Evolutionary conservation across 208 protist species (phyloP).

Genomic region (Leishmania arabica): DNA sequence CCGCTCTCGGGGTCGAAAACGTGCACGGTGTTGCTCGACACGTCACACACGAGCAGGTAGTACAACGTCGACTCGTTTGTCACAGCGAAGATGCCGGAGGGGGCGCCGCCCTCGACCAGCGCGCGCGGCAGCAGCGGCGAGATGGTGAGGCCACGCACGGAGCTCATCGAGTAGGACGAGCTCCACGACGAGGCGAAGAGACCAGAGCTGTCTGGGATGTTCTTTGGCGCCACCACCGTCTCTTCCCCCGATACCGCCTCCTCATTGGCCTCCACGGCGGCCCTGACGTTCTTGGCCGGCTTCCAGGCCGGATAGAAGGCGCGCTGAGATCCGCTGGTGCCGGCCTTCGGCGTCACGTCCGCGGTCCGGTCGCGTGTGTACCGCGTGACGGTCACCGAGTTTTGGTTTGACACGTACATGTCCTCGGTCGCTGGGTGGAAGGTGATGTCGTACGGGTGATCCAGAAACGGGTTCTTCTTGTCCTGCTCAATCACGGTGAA

Average conservation of each 20-base stretch:
- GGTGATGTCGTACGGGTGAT: conserved; percentile 86
- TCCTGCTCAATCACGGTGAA: conserved; percentile 73
- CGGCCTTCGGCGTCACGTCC: conserved; percentile 13
- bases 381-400: conserved; percentile 77
- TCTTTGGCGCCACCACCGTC: conserved; percentile 12
- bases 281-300: conserved; percentile 49
- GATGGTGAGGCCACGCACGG: conserved; percentile 79
- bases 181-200: conserved; percentile 86
- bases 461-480: conserved; percentile 71
- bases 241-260: conserved; percentile 4
- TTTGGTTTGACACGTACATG: conserved; percentile 89
- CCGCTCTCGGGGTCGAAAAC: conserved; percentile 79
- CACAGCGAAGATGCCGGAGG: conserved; percentile 51
- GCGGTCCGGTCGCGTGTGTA: conserved; percentile 41
- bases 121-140: conserved; percentile 73
- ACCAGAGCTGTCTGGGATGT: conserved; percentile 49
- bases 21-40: conserved; percentile 64
- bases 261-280: conserved; percentile 26
- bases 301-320: conserved; percentile 35
- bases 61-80: conserved; percentile 49
- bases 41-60: conserved; percentile 85
- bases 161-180: conserved; percentile 62
- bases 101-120: conserved; percentile 64
- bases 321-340: background rate
- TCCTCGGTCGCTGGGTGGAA: conserved; percentile 75